phyloP scores from a whole-genome alignment of 169 alveolate species.

The Cryptosporidium sp. region DNA sequence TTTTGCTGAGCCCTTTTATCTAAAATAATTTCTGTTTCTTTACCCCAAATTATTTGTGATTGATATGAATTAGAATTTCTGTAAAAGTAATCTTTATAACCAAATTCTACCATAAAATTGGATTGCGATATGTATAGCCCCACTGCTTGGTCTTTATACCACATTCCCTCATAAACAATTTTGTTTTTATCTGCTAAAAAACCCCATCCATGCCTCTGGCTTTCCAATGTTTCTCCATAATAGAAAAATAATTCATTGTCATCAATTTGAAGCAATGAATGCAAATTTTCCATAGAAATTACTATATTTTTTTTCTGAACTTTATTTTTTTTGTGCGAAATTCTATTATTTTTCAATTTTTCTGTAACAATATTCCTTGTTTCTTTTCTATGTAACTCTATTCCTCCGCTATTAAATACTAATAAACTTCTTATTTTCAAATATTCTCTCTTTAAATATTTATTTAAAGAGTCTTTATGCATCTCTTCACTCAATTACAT shows the following conservation, averaged over 20 bases:
- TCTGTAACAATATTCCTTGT: neutral
- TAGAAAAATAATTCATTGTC: conserved; percentile 54
- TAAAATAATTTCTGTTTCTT: conserved; percentile 42
- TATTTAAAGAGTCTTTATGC: neutral
- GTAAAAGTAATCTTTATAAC: conserved; percentile 76
- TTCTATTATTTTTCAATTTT: neutral
- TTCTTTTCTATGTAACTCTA: neutral
- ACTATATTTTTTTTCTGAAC: neutral
- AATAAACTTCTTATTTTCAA: conserved; percentile 11
- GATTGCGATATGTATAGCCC: conserved; percentile 77
- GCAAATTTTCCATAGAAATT: neutral
- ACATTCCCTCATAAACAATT: conserved; percentile 80
- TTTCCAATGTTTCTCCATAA: conserved; percentile 79
- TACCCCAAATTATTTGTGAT: conserved; percentile 21
- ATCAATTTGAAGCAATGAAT: neutral
- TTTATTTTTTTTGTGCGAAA: neutral
- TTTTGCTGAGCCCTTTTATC: neutral
- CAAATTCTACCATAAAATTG: conserved; percentile 77
- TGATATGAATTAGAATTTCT: conserved; percentile 19
- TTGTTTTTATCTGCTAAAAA: conserved; percentile 77
- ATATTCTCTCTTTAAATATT: neutral
- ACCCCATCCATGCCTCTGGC: conserved; percentile 81
- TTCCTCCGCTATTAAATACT: conserved; percentile 46
- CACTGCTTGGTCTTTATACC: conserved; percentile 77
- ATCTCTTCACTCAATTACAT: neutral